Percentiles rank a stretch among this genome's conserved stretches.
These are phyloP conservation scores for Onygenales sp. DNA, from an alignment of 2,329 filamentous ascomycete species.

Conservation along the genomic window DNA sequence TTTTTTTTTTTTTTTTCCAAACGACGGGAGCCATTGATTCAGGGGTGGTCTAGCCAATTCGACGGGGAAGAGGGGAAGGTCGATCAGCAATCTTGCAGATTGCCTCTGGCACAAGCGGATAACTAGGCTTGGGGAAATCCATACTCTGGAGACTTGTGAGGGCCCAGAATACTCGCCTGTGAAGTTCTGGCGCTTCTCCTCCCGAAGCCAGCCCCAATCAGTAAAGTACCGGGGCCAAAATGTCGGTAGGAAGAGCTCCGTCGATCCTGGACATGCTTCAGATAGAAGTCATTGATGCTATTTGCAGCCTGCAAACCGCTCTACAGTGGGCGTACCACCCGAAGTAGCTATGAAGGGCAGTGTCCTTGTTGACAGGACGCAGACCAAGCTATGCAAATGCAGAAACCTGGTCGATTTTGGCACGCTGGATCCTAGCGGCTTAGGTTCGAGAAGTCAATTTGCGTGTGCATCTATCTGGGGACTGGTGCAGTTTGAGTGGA, in stretches of 20 bases:
- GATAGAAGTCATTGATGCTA: neutral
- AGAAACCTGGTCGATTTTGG: neutral
- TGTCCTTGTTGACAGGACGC: neutral
- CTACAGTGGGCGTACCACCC: neutral
- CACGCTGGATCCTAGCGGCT: neutral
- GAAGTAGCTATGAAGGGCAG: neutral
- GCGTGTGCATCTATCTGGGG: neutral
- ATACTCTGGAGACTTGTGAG: neutral
- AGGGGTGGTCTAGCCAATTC: neutral
- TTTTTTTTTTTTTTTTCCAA: neutral
- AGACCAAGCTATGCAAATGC: neutral
- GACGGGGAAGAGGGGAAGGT: conserved; percentile 1
- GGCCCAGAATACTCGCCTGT: neutral
- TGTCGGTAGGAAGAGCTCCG: neutral
- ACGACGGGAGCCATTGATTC: neutral
- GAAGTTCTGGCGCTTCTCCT: neutral
- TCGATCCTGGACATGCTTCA: neutral
- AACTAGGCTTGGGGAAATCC: neutral
- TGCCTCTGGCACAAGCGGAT: neutral
- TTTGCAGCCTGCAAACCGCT: neutral
- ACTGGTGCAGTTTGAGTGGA: neutral
- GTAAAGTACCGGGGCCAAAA: neutral
- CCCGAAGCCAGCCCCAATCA: neutral
- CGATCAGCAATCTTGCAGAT: conserved; percentile 1
- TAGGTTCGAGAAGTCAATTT: neutral